Percentiles rank a stretch among this genome's conserved stretches.
Evolutionary conservation across 2,329 filamentous ascomycete genomes (phyloP).

Genomic region (Alternaria dauci): DNA sequence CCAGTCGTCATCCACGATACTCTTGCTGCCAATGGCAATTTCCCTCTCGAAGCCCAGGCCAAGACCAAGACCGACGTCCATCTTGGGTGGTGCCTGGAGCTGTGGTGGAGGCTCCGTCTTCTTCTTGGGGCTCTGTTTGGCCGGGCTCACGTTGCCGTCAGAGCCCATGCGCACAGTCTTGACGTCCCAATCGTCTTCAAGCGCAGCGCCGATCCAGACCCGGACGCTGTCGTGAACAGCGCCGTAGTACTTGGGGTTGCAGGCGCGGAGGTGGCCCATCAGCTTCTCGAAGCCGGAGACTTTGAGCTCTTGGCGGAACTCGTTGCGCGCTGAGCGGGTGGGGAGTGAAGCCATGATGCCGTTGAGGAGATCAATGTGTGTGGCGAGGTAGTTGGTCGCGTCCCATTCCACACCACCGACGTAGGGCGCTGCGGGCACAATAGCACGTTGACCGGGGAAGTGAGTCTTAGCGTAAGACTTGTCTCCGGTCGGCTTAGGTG

Average conservation of each 20-base stretch:
- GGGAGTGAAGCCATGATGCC: conserved; percentile 85
- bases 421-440: conserved; percentile 92
- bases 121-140: conserved; percentile 55
- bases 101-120: conserved; percentile 48
- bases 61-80: conserved; percentile 44
- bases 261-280: conserved; percentile 83
- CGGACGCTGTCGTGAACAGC: conserved; percentile 87
- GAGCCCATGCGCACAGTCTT: conserved; percentile 78
- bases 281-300: conserved; percentile 91
- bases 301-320: conserved; percentile 76
- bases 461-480: conserved; percentile 66
- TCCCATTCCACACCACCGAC: conserved; percentile 99
- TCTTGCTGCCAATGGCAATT: conserved; percentile 26
- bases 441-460: conserved; percentile 86
- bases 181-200: conserved; percentile 88
- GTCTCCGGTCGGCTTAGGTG: conserved; percentile 42
- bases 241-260: conserved; percentile 97
- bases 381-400: conserved; percentile 93
- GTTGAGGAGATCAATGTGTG: conserved; percentile 91
- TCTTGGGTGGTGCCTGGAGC: conserved; percentile 51
- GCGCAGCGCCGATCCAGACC: conserved; percentile 88
- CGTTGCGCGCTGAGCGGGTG: conserved; percentile 73
- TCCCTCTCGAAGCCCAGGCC: conserved; percentile 45
- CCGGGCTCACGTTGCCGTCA: conserved; percentile 42
- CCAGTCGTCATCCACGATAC: conserved; percentile 43